These are phyloP conservation scores for Monoraphidium neglectum DNA, from an alignment of 139 green algal species.

Conservation along the genomic window DNA sequence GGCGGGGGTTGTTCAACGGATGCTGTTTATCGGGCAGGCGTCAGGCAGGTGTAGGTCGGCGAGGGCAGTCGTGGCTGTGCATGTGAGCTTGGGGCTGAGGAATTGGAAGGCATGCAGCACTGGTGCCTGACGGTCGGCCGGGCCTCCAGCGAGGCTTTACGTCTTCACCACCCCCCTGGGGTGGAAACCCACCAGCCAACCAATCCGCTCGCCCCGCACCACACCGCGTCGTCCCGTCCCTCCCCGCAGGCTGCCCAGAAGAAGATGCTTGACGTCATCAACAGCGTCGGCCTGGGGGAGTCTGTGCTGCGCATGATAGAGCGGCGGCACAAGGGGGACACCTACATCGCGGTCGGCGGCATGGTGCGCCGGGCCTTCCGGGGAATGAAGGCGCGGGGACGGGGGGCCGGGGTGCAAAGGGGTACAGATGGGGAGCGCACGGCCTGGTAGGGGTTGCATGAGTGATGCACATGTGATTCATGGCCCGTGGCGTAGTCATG, in stretches of 20 bases:
- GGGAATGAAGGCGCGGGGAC: neutral
- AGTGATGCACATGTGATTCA: neutral
- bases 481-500: neutral
- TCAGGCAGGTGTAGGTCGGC: neutral
- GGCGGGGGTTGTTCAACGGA: too few relatives aligned
- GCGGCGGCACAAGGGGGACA: conserved; percentile 74
- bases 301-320: conserved; percentile 83
- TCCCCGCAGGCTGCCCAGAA: conserved; percentile 70
- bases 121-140: too few relatives aligned
- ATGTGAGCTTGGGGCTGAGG: too few relatives aligned
- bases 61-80: too few relatives aligned
- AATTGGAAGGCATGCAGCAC: too few relatives aligned
- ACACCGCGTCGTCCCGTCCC: neutral
- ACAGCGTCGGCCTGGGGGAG: conserved; percentile 82
- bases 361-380: conserved; percentile 61
- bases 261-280: conserved; percentile 86
- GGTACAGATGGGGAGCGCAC: too few relatives aligned
- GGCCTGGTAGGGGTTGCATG: too few relatives aligned
- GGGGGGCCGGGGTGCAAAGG: too few relatives aligned
- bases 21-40: neutral
- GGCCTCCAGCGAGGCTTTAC: too few relatives aligned
- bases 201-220: too few relatives aligned
- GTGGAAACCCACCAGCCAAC: too few relatives aligned
- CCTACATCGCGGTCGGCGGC: conserved; percentile 79
- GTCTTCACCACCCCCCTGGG: too few relatives aligned